Base-by-base conservation (phyloP, 192 early-diverging fungal species). In the Hyaloraphidium curvatum region DNA sequence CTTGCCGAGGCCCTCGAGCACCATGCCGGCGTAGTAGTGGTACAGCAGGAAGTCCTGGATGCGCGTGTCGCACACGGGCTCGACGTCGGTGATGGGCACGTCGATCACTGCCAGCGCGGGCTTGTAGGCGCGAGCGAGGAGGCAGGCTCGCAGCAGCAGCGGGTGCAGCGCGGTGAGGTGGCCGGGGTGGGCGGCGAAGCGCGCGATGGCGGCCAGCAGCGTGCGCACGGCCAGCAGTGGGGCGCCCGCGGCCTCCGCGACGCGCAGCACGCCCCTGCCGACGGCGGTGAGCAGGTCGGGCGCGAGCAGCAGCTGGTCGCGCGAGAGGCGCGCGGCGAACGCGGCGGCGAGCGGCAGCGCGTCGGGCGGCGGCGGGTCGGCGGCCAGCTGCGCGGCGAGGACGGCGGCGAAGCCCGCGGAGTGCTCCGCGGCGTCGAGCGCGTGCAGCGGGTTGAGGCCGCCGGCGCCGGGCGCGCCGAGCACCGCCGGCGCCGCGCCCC, bases 1-100 rank as follows among this genome's bases (percentile, higher is more conserved):
- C 2, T 68, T 55, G 52, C 83, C 83, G 55, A 77, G 67, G 17
- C 70, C 77, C 22, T 77, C 70, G 53, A 73, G 80, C n/a, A 84
- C 52, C 62, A 86, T 74, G 14, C 73, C 79, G 48, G 77, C 81
- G 58, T 89, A 85, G 61, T 88, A 89, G 51, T 83, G 67, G 67
- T 86, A 83, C 22, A 80, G 63, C 11, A 87, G 59, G 63, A 76
- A 80, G 53, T 76, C 60, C 60, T 79, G 64, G 41, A 70, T 37
- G 33, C 33, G 33, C 9, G 9, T 11, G 9, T 37, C 33, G 33
- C 7, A n/a, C 9, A n/a, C 33, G 9, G 33, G 33, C 9, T 37
- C 33, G 33, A 37, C 7, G 33, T 37, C 9, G 33, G 33, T 11
- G 33, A 37, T n/a, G 33, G 7, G 33, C 33, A 7, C 9, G 9